phyloP scores from a whole-genome alignment of 768 basidiomycete genomes.

The Calocera viscosa region DNA sequence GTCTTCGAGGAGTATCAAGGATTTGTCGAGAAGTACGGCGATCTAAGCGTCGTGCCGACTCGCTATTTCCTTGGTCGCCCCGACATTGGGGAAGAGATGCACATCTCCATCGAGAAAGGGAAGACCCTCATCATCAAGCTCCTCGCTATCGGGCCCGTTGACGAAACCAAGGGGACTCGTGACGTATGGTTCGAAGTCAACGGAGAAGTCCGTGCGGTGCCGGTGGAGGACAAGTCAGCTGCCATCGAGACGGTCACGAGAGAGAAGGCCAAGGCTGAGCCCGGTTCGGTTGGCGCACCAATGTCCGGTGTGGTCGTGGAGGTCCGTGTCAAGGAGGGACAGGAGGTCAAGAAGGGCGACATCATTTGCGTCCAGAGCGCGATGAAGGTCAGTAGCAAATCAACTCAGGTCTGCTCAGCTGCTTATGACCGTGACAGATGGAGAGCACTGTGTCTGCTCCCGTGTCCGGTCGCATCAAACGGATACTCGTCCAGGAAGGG shows the following conservation, averaged over 20 bases:
- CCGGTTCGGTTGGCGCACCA: constrained; percentile 92
- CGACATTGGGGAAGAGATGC: constrained; percentile 86
- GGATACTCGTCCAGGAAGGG: constrained; percentile 81
- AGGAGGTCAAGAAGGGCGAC: constrained; percentile 97
- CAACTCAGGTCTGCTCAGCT: neutral
- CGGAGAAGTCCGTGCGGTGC: constrained; percentile 89
- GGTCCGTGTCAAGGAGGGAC: constrained; percentile 93
- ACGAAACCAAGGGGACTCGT: constrained; percentile 80
- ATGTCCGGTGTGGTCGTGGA: constrained; percentile 99
- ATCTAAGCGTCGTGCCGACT: constrained; percentile 87
- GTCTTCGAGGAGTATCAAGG: constrained; percentile 95
- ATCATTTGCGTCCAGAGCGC: constrained; percentile 90
- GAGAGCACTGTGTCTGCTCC: constrained; percentile 94
- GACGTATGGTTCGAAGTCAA: constrained; percentile 99
- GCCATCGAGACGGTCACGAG: constrained; percentile 89
- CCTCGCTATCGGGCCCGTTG: constrained; percentile 88
- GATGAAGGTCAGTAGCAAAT: constrained; percentile 65
- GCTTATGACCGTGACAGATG: constrained; percentile 48
- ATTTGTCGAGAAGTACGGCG: constrained; percentile 91
- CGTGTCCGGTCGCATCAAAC: constrained; percentile 90
- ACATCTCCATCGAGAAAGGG: constrained; percentile 89
- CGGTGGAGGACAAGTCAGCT: constrained; percentile 93
- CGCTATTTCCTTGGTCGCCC: constrained; percentile 95
- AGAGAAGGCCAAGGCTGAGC: constrained; percentile 87
- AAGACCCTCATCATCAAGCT: constrained; percentile 94